Evolutionary conservation across 2,329 filamentous ascomycete species (phyloP).

Genomic region (Acarospora socialis): DNA sequence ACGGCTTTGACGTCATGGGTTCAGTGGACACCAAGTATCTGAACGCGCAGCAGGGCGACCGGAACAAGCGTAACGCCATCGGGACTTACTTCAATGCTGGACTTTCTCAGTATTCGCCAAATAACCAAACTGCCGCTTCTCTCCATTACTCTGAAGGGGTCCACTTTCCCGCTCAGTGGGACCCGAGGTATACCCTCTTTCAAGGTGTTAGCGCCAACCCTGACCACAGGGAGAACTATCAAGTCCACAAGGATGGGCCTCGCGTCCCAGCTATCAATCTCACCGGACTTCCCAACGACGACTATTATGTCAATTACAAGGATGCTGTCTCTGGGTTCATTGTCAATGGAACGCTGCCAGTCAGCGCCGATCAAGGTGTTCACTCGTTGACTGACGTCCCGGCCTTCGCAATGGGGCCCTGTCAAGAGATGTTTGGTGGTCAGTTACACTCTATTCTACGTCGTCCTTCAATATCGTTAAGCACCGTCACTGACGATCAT

Average conservation of each 20-base stretch:
- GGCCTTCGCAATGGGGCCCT: constrained; percentile 65
- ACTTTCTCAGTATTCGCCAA: constrained; percentile 51
- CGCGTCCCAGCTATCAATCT: constrained; percentile 46
- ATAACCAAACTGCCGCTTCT: constrained; percentile 37
- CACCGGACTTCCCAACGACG: constrained; percentile 34
- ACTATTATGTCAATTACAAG: constrained; percentile 53
- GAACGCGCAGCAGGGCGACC: constrained; percentile 47
- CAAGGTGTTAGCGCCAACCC: constrained; percentile 57
- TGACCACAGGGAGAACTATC: constrained; percentile 64
- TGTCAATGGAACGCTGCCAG: constrained; percentile 60
- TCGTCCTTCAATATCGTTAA: too few species aligned
- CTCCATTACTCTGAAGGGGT: constrained; percentile 54
- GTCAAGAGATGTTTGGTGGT: constrained; percentile 61
- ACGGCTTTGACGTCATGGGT: constrained; percentile 79
- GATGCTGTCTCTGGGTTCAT: constrained; percentile 55
- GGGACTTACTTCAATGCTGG: constrained; percentile 62
- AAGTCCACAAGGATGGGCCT: constrained; percentile 51
- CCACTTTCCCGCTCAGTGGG: constrained; percentile 73
- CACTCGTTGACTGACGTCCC: constrained; percentile 67
- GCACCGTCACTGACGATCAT: too few species aligned
- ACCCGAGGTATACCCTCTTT: constrained; percentile 64
- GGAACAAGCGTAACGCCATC: constrained; percentile 60
- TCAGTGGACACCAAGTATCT: constrained; percentile 70
- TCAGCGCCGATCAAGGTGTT: constrained; percentile 50
- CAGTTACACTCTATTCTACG: constrained; percentile 16